Base-by-base conservation (phyloP, 2,329 filamentous ascomycete genomes). In the Hawksworthiomyces lignivorus region DNA sequence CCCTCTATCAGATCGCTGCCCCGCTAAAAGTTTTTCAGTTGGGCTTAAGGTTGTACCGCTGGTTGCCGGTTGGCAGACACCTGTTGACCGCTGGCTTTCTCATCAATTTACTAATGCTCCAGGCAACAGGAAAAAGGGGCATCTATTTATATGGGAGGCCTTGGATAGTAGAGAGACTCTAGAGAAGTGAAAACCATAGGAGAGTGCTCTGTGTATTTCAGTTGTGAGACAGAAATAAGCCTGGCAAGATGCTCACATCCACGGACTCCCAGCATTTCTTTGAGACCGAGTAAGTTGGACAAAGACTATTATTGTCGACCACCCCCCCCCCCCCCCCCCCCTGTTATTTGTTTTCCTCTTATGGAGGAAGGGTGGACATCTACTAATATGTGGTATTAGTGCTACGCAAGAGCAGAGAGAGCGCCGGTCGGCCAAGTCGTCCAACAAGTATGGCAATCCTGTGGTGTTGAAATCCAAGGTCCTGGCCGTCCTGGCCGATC, bases 391-490 rank as follows among this genome's bases (percentile, higher is more conserved):
- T 26, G 74, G 69, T 54, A 69, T 66, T 19, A 77, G 73, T 55
- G 72, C 71, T 15, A 63, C 68, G 4, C 68, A 72, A 48, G 67
- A 63, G 32, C 63, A 65, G 49, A 59, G 64, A 24, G 60, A 65
- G 45, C 68, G 88, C 49, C 87, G 85, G 59, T 77, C 80, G 18
- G 75, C 78, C 52, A 87, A 85, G 59, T 67, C 78, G 7, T 64
- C 62, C 47, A 98, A 97, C 65, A 84, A 81, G 49, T 74, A 85
- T 70, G 92, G 92, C 56, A 73, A 80, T 47, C 92, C 90, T 4
- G 78, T 96, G 52, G 71, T 71, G 43, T 72, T 96, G 44, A 80
- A 83, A 50, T 90, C 87, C 50, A 98, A 98, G 66, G 77, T 97
- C 44, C 72, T 96, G 40, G 87, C 84, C 21, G 75, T 85, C 22